These are phyloP conservation scores for Beverwykella pulmonaria DNA, from an alignment of 495 filamentous ascomycete genomes.

Conservation along the genomic window DNA sequence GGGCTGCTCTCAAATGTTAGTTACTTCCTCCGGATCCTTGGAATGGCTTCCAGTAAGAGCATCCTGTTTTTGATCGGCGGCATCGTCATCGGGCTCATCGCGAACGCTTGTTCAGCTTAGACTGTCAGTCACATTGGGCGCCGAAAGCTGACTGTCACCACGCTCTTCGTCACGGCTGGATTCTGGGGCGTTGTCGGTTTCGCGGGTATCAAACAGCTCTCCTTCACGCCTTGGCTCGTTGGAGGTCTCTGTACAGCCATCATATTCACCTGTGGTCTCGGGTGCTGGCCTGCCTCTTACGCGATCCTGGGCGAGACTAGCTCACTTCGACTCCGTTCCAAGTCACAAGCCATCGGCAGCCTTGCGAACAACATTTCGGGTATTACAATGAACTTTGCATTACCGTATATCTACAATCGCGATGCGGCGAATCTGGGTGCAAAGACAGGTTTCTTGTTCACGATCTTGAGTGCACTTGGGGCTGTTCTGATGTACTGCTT, in stretches of 20 bases:
- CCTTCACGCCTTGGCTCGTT: slow-evolving; percentile 8
- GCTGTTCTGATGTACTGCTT: slow-evolving; percentile 14
- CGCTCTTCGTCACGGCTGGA: not conserved
- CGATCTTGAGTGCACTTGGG: not conserved
- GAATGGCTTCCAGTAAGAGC: slow-evolving; percentile 8
- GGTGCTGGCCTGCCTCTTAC: slow-evolving; percentile 24
- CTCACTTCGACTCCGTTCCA: slow-evolving; percentile 18
- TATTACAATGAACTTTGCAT: slow-evolving; percentile 9
- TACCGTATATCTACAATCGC: slow-evolving; percentile 20
- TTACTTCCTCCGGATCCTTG: slow-evolving; percentile 20
- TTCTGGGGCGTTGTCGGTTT: slow-evolving; percentile 20
- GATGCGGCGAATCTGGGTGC: slow-evolving; percentile 17
- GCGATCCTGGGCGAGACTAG: slow-evolving; percentile 17
- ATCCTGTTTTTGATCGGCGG: slow-evolving; percentile 23
- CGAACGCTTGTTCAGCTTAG: slow-evolving; percentile 12
- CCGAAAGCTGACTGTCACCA: not conserved
- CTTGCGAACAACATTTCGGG: slow-evolving; percentile 7
- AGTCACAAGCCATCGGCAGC: slow-evolving; percentile 20
- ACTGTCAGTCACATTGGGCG: slow-evolving; percentile 18
- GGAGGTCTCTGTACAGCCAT: slow-evolving; percentile 5
- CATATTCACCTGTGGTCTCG: slow-evolving; percentile 18
- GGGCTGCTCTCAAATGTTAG: slow-evolving; percentile 14
- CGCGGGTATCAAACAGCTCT: slow-evolving; percentile 9
- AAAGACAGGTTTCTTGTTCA: slow-evolving; percentile 27
- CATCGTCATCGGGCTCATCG: slow-evolving; percentile 14